Percentiles rank a stretch among this genome's conserved stretches.
These are phyloP conservation scores for Tetradesmus obliquus DNA, from an alignment of 139 green algal species.

Conservation along the genomic window DNA sequence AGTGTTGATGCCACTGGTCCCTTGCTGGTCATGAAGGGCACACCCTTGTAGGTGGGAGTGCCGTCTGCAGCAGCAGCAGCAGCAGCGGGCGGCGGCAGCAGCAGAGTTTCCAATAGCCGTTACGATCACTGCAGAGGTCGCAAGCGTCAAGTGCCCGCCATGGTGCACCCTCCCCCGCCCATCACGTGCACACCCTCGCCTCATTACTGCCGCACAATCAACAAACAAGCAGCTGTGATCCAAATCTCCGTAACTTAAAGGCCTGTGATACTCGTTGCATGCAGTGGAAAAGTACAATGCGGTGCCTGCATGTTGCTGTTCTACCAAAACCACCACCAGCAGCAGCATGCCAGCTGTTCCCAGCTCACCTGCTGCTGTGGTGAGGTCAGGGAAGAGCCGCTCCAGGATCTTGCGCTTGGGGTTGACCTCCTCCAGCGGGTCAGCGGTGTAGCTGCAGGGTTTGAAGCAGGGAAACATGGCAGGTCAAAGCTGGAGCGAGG, in stretches of 20 bases:
- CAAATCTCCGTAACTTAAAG: too few species aligned
- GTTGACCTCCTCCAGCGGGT: slow-evolving; percentile 77
- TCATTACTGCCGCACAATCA: too few species aligned
- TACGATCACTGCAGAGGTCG: not conserved
- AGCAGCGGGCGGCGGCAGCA: not conserved
- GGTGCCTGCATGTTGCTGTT: too few species aligned
- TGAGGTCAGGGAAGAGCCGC: slow-evolving; percentile 79
- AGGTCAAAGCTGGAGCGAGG: not conserved
- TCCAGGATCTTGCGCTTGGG: slow-evolving; percentile 96
- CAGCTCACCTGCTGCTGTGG: slow-evolving; percentile 68
- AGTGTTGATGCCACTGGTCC: slow-evolving; percentile 75
- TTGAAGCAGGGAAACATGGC: not conserved
- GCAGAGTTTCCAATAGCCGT: too few species aligned
- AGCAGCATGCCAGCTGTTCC: too few species aligned
- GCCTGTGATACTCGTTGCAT: too few species aligned
- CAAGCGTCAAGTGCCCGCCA: too few species aligned
- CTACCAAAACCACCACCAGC: too few species aligned
- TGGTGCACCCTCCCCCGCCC: too few species aligned
- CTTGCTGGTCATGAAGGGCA: slow-evolving; percentile 81
- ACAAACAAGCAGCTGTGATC: too few species aligned
- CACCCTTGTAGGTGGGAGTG: slow-evolving; percentile 79
- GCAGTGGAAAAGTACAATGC: too few species aligned
- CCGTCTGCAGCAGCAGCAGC: slow-evolving; percentile 53
- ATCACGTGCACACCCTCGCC: too few species aligned
- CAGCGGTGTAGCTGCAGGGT: slow-evolving; percentile 56